Percentiles rank a stretch among this genome's conserved stretches.
Evolutionary conservation across 495 filamentous ascomycete species (phyloP).

Genomic region (Pseudoneurospora amorphoporcata): DNA sequence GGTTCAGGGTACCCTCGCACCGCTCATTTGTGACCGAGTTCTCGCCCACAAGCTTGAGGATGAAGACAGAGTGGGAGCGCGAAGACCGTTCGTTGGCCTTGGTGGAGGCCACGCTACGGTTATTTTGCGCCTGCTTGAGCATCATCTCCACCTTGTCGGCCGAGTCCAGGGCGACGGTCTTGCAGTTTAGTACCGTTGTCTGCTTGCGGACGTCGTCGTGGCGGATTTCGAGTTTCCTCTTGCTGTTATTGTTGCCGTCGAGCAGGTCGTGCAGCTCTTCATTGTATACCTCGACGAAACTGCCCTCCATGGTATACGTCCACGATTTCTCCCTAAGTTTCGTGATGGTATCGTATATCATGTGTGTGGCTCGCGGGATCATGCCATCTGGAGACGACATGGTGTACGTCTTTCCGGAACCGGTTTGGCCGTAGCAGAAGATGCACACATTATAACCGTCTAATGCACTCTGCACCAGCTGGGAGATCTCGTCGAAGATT

Average conservation of each 20-base stretch:
- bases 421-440: slow-evolving; percentile 97
- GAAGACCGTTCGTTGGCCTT: slow-evolving; percentile 93
- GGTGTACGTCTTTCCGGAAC: slow-evolving; percentile 91
- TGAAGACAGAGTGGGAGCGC: slow-evolving; percentile 91
- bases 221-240: slow-evolving; percentile 85
- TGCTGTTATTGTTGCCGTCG: slow-evolving; percentile 71
- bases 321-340: slow-evolving; percentile 82
- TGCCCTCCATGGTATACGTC: slow-evolving; percentile 87
- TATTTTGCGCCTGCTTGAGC: slow-evolving; percentile 64
- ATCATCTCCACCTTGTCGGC: slow-evolving; percentile 68
- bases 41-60: slow-evolving; percentile 75
- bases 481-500: slow-evolving; percentile 94
- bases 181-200: slow-evolving; percentile 77
- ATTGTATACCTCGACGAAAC: slow-evolving; percentile 99
- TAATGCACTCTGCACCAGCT: slow-evolving; percentile 89
- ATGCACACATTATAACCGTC: slow-evolving; percentile 99
- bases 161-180: slow-evolving; percentile 66
- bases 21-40: slow-evolving; percentile 74
- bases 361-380: slow-evolving; percentile 85
- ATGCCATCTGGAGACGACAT: slow-evolving; percentile 93
- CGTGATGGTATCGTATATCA: slow-evolving; percentile 83
- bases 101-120: slow-evolving; percentile 87
- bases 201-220: slow-evolving; percentile 74
- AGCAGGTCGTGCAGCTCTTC: slow-evolving; percentile 92
- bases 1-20: slow-evolving; percentile 87